These are phyloP conservation scores for Xylaria sp. DNA, from an alignment of 2,329 filamentous ascomycete species.

Conservation along the genomic window DNA sequence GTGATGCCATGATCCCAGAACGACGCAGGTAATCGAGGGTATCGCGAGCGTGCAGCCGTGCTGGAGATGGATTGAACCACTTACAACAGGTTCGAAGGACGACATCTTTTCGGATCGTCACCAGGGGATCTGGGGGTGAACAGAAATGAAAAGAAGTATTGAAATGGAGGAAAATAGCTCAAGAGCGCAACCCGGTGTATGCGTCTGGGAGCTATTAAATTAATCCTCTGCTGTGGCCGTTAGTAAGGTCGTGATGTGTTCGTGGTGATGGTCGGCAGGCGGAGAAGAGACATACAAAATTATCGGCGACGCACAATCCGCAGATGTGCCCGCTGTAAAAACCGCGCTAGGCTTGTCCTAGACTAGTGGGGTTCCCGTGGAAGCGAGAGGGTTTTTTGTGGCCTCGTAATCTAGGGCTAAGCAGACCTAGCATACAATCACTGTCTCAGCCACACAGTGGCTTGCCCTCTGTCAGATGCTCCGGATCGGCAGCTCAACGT, in stretches of 20 bases:
- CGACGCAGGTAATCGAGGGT: not conserved
- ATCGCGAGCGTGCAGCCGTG: constrained; percentile 1
- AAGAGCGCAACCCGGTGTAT: constrained; percentile 27
- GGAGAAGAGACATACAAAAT: constrained; percentile 27
- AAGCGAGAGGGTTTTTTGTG: constrained; percentile 30
- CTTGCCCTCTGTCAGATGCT: not conserved
- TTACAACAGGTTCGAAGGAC: constrained; percentile 66
- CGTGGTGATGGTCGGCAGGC: constrained; percentile 29
- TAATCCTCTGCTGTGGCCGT: constrained; percentile 30
- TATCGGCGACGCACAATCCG: constrained; percentile 29
- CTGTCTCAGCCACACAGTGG: constrained; percentile 11
- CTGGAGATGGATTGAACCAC: constrained; percentile 33
- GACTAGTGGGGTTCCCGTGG: constrained; percentile 24
- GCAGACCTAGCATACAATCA: constrained; percentile 23
- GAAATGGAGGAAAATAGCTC: constrained; percentile 25
- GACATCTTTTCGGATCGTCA: constrained; percentile 53
- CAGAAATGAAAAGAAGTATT: constrained; percentile 26
- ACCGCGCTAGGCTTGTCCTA: constrained; percentile 20
- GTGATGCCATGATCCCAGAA: not conserved
- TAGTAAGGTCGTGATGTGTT: constrained; percentile 29
- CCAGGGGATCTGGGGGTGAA: constrained; percentile 25
- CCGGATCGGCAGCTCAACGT: not conserved
- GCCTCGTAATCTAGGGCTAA: constrained; percentile 28
- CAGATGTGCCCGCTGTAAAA: constrained; percentile 25
- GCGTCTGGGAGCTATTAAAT: constrained; percentile 27